These are phyloP conservation scores for Calocybe gangraenosa DNA, from an alignment of 768 basidiomycete genomes.

Conservation along the genomic window DNA sequence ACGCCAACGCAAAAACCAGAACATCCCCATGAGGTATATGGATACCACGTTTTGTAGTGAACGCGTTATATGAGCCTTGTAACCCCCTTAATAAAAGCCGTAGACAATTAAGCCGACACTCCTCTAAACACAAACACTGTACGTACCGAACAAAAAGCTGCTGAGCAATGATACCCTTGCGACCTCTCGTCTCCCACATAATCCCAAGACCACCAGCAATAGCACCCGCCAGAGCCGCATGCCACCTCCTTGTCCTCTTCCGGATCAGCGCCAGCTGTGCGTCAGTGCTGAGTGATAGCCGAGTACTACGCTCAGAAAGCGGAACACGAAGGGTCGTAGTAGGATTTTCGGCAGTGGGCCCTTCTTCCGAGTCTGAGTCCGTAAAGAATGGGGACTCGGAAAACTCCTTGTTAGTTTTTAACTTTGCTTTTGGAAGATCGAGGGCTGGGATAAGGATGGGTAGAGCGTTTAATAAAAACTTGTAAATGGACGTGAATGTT, in stretches of 20 bases:
- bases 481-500: constrained; percentile 76
- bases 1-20: constrained; percentile 77
- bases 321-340: constrained; percentile 25
- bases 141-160: constrained; percentile 85
- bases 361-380: constrained; percentile 9
- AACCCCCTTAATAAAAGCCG: constrained; percentile 54
- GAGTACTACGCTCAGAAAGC: constrained; percentile 34
- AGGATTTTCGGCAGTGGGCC: constrained; percentile 22
- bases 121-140: not conserved
- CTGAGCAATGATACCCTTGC: constrained; percentile 70
- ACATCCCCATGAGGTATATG: constrained; percentile 80
- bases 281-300: constrained; percentile 58
- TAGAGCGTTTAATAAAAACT: constrained; percentile 71
- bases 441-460: constrained; percentile 61
- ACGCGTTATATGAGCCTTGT: constrained; percentile 85
- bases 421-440: constrained; percentile 25
- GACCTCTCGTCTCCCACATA: constrained; percentile 67
- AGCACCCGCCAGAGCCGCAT: constrained; percentile 75
- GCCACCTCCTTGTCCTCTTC: constrained; percentile 72
- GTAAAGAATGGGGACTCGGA: constrained; percentile 14
- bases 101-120: not conserved
- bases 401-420: constrained; percentile 26
- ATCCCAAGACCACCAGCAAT: constrained; percentile 71
- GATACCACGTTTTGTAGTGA: constrained; percentile 62
- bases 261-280: constrained; percentile 60